Conservation (phyloP, 345 rosid species). For the Eutrema heterophyllum region DNA sequence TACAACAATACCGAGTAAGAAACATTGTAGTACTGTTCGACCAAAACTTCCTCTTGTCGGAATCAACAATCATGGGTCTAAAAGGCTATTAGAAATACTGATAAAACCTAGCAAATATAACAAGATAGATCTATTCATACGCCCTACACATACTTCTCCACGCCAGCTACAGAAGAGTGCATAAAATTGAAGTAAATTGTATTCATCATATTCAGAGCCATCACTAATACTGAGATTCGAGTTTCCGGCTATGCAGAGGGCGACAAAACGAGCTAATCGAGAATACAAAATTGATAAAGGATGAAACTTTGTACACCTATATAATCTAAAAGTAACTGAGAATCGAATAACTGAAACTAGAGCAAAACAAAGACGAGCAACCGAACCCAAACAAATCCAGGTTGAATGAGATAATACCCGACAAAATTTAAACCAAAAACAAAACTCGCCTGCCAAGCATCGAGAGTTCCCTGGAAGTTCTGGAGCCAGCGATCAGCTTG, state of each 20-base stretch:
- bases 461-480: conserved; percentile 85
- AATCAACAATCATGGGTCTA: conserved; percentile 9
- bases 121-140: conserved; percentile 11
- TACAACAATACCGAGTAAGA: conserved; percentile 1
- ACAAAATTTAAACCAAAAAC: background rate
- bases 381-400: conserved; percentile 2
- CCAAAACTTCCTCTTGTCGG: background rate
- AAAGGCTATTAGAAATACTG: background rate
- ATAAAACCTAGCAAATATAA: background rate
- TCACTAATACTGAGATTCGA: background rate
- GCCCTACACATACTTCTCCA: background rate
- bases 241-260: background rate
- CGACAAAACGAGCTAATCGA: background rate
- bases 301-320: background rate
- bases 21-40: background rate
- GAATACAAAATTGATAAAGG: background rate
- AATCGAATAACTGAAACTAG: background rate
- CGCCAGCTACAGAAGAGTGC: background rate
- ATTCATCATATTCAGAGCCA: background rate
- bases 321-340: background rate
- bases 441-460: conserved; percentile 88
- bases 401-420: background rate
- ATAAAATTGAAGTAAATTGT: background rate
- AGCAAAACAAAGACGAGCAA: conserved; percentile 11
- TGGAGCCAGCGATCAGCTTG: conserved; percentile 96